Conservation (phyloP, 2,329 filamentous ascomycete species). For the Cladophialophora immunda region DNA sequence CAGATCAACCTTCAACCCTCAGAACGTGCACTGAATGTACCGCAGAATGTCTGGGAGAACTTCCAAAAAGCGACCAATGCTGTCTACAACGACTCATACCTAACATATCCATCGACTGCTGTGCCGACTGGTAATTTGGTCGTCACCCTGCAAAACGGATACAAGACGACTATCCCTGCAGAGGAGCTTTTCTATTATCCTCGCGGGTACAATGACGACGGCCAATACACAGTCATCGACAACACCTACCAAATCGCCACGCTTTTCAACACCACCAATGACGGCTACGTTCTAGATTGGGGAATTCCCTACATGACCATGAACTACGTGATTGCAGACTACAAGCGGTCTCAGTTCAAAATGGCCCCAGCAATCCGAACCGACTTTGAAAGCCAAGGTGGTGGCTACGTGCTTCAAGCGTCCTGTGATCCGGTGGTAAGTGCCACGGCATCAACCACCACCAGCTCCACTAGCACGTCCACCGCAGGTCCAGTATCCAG, state of each 20-base stretch:
- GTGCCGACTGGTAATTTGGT: slow-evolving; percentile 35
- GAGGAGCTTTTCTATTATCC: slow-evolving; percentile 38
- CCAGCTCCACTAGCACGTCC: slow-evolving; percentile 4
- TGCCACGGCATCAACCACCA: slow-evolving; percentile 20
- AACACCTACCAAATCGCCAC: slow-evolving; percentile 31
- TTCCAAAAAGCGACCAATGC: slow-evolving; percentile 30
- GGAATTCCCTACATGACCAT: slow-evolving; percentile 39
- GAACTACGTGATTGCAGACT: slow-evolving; percentile 40
- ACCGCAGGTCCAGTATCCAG: slow-evolving; percentile 1
- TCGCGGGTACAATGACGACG: slow-evolving; percentile 34
- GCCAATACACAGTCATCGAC: slow-evolving; percentile 31
- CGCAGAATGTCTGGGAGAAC: slow-evolving; percentile 35
- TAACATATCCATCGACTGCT: slow-evolving; percentile 24
- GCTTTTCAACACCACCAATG: slow-evolving; percentile 28
- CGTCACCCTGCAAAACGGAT: slow-evolving; percentile 36
- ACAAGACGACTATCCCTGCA: slow-evolving; percentile 37
- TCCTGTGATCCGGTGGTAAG: slow-evolving; percentile 32
- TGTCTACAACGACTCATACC: slow-evolving; percentile 27
- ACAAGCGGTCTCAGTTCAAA: slow-evolving; percentile 33
- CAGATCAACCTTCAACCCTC: slow-evolving; percentile 35
- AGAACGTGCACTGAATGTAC: slow-evolving; percentile 31
- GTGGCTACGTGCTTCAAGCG: slow-evolving; percentile 32
- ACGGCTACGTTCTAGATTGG: slow-evolving; percentile 34
- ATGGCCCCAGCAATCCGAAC: slow-evolving; percentile 38
- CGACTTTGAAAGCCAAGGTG: slow-evolving; percentile 28